Base-by-base conservation (phyloP, 306 rosid genomes). In the Malus sylvestris region DNA sequence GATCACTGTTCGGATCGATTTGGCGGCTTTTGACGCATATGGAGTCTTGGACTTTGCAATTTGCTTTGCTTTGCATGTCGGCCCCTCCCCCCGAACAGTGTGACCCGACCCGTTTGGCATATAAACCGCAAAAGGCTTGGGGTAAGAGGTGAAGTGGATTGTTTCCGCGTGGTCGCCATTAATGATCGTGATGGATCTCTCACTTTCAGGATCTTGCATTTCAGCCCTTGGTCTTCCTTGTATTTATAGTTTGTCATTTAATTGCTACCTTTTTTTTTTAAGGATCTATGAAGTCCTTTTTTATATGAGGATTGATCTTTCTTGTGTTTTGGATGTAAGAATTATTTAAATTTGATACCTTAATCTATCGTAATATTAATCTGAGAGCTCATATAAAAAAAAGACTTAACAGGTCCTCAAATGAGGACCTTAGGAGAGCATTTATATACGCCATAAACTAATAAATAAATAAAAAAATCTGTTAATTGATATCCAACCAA, bases 131-230 rank as follows among this genome's bases (percentile, higher is more conserved):
- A 32, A 59, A 60, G 4, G 67, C 52, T 3, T 10, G 38, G 71
- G 93, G 84, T 19, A 63, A 87, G 74, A 73, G 65, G 93, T 86
- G 80, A 88, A 82, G 78, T 9, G 19, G 25, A 1, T 33, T 67
- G 53, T 64, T 81, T 83, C 86, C 88, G 91, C 88, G 91, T 87
- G 86, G 82, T 83, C 80, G 68, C 91, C 91, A 84, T 83, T 74
- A 84, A 84, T 91, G 92, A 86, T 81, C 78, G 88, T 18, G 90
- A 87, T 35, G 79, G 72, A 57, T 70, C 82, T 77, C 69, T 9
- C 51, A 14, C 65, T 29, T 69, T 23, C 62, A 58, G 12, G 51
- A n/a, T 45, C 64, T 81, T 85, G 69, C 72, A 57, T 20, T 83
- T 22, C 27, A 75, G 78, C 32, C 78, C 83, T 57, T 81, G 16